Evolutionary conservation across 305 asterid genomes (phyloP).

Genomic region (Ajuga reptans): DNA sequence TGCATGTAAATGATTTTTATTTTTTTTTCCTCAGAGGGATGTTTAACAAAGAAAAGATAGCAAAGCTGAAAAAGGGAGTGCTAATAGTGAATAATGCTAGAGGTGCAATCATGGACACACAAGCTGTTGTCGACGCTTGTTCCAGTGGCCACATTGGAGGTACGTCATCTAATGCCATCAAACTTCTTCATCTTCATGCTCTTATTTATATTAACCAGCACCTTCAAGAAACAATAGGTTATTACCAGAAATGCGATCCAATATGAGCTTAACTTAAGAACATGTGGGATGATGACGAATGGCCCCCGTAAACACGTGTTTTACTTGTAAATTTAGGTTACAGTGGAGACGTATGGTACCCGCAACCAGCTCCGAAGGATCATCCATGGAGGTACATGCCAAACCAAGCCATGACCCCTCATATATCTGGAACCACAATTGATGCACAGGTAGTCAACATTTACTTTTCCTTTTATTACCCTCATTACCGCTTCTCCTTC

Average conservation of each 20-base stretch:
- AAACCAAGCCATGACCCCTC: constrained; percentile 98
- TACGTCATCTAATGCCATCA: constrained; percentile 14
- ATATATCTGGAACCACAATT: constrained; percentile 87
- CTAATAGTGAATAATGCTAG: constrained; percentile 88
- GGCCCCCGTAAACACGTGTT: neutral
- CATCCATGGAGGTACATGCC: constrained; percentile 99
- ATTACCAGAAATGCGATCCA: no score
- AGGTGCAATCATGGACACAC: constrained; percentile 97
- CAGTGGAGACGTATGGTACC: constrained; percentile 97
- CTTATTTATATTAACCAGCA: neutral
- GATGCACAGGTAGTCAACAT: constrained; percentile 66
- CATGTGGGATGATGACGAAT: neutral
- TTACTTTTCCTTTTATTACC: neutral
- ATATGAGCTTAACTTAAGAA: no score
- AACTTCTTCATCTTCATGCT: neutral
- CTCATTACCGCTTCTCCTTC: no score
- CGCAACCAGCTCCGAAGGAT: constrained; percentile 98
- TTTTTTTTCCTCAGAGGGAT: constrained; percentile 46
- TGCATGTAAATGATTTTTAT: neutral
- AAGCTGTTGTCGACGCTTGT: constrained; percentile 93
- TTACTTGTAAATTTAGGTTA: constrained; percentile 43
- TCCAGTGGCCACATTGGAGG: constrained; percentile 92
- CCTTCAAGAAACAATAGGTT: neutral
- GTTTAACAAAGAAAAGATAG: constrained; percentile 76
- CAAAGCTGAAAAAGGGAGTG: constrained; percentile 85